Evolutionary conservation across 257 asterid genomes (phyloP).

Genomic region (Echites panduratus): DNA sequence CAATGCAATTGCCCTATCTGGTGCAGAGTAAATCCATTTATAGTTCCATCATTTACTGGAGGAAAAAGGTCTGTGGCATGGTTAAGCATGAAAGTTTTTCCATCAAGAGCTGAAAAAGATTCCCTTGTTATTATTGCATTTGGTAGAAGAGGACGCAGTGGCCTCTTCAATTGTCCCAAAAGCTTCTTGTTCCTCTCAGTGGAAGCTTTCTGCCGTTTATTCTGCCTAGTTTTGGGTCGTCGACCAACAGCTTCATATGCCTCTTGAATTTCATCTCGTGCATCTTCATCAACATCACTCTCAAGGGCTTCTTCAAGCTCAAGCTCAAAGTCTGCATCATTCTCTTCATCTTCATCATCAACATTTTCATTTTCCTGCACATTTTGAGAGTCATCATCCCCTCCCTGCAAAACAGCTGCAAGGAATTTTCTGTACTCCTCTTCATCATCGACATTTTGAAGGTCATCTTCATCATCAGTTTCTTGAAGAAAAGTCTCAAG

Average conservation of each 20-base stretch:
- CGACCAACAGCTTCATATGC: conserved; percentile 25
- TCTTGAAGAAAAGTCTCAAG: conserved; percentile 97
- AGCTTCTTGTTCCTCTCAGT: conserved; percentile 40
- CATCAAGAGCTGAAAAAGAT: conserved; percentile 41
- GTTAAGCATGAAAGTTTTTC: conserved; percentile 33
- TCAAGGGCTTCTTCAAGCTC: conserved; percentile 96
- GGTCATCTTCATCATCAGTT: conserved; percentile 94
- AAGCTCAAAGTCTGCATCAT: conserved; percentile 99
- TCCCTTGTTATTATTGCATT: conserved; percentile 35
- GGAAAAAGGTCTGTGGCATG: conserved; percentile 32
- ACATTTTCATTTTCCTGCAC: conserved; percentile 48
- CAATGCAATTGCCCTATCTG: conserved; percentile 93
- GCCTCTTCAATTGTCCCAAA: conserved; percentile 52
- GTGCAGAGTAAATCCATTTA: conserved; percentile 71
- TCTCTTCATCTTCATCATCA: conserved; percentile 96
- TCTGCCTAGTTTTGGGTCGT: conserved; percentile 61
- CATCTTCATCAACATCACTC: conserved; percentile 73
- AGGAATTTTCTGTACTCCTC: conserved; percentile 84
- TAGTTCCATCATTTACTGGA: conserved; percentile 47
- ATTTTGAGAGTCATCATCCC: conserved; percentile 48
- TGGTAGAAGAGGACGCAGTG: conserved; percentile 79
- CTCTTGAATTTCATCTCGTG: conserved; percentile 41
- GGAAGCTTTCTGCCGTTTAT: conserved; percentile 50
- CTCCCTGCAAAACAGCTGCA: conserved; percentile 81
- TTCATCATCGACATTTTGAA: conserved; percentile 88